Evolutionary conservation across 345 rosid species (phyloP), one percentile per base, ranked within the genome.

Genomic region (Euphorbia pulcherrima): DNA sequence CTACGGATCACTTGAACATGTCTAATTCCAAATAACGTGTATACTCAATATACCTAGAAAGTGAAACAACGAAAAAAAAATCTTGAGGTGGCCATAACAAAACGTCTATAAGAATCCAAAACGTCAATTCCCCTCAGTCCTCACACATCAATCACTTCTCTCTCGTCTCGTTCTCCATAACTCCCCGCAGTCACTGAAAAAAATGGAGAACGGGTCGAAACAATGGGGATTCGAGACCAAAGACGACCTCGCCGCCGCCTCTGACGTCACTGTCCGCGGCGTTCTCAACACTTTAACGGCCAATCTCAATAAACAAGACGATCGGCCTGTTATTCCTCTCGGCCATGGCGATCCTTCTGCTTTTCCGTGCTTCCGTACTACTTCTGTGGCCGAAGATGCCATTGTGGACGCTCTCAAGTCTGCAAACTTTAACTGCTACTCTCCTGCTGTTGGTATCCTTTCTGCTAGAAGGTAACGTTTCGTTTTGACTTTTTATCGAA

Each of bases 281-380:
- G 71, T 72, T 39, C 60, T 73, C 24, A 59, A 41, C 27, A 28
- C 39, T 47, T 26, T 83, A 8, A 53, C 6, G 28, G 46, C 26
- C 11, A 79, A 75, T 47, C 69, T 84, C 53, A 58, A 78, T 71
- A 8, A 61, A 35, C 73, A 73, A 28, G 83, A 83, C 47, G 35
- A 14, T 10, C 77, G 85, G 64, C 23, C 67, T 5, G 63, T 68
- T 5, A 70, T 84, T 9, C 74, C 74, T 33, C 82, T 88, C 0
- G 84, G 70, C 62, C 83, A 77, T 27, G 94, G 94, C 12, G 84
- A 86, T 47, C 88, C 94, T 12, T 82, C 89, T 16, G 67, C 66
- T 3, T 86, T 72, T 40, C 81, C 85, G 0, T 66, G 79, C 77
- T 86, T 83, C 60, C 68, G 71, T 5, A 77, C 82, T 0, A 20